Percentiles rank a stretch among this genome's conserved stretches.
Conservation (phyloP, 495 filamentous ascomycete genomes). For the Lasiosphaeria miniovina region DNA sequence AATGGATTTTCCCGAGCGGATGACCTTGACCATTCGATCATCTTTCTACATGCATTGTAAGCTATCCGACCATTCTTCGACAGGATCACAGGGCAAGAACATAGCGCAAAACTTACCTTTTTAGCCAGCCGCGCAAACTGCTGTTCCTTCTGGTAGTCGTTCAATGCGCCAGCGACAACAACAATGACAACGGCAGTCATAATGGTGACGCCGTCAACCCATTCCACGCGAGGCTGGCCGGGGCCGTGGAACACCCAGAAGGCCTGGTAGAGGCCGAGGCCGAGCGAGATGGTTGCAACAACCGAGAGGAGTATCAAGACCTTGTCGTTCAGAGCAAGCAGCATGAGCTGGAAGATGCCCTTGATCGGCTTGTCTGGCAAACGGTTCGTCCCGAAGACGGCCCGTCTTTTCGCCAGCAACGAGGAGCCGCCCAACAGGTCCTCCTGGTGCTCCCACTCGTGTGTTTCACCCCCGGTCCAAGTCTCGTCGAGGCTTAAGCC, state of each 20-base stretch:
- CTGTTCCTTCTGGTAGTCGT: slow-evolving; percentile 73
- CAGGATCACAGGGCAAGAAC: neutral
- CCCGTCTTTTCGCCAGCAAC: neutral
- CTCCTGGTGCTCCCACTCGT: neutral
- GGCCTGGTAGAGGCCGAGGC: slow-evolving; percentile 64
- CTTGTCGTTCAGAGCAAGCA: slow-evolving; percentile 81
- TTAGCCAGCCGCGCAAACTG: slow-evolving; percentile 68
- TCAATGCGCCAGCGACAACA: slow-evolving; percentile 63
- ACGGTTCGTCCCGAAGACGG: slow-evolving; percentile 59
- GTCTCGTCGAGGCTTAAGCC: slow-evolving; percentile 78
- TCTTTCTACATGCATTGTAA: slow-evolving; percentile 47
- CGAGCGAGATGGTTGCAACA: slow-evolving; percentile 80
- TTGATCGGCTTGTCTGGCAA: slow-evolving; percentile 72
- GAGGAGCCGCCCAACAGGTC: neutral
- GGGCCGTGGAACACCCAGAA: slow-evolving; percentile 40
- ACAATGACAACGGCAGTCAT: slow-evolving; percentile 69
- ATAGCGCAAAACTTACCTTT: slow-evolving; percentile 34
- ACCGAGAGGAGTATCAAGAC: slow-evolving; percentile 74
- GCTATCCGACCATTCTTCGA: slow-evolving; percentile 6
- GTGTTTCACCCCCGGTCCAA: slow-evolving; percentile 60
- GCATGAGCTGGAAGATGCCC: slow-evolving; percentile 55
- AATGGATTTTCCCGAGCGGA: slow-evolving; percentile 69
- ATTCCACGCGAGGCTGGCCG: slow-evolving; percentile 61
- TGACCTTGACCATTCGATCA: slow-evolving; percentile 66
- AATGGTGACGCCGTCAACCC: slow-evolving; percentile 75